These are phyloP conservation scores for Backusella westeae DNA, from an alignment of 192 early-diverging fungal genomes.

Conservation along the genomic window DNA sequence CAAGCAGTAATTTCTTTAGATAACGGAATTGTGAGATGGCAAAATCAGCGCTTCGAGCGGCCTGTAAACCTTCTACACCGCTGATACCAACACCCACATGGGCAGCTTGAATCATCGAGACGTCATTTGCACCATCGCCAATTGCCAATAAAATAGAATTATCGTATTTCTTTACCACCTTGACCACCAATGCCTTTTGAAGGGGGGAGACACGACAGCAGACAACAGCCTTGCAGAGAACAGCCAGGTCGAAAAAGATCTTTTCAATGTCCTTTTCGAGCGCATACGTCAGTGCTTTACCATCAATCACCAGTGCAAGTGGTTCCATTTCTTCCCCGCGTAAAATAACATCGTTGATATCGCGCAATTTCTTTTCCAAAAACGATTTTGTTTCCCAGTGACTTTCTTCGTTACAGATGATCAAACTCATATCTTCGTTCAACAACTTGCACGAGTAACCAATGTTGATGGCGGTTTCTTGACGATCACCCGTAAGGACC, in stretches of 20 bases:
- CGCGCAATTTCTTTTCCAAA: constrained; percentile 82
- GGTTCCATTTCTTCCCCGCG: constrained; percentile 49
- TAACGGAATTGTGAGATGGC: constrained; percentile 96
- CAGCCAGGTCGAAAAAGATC: constrained; percentile 86
- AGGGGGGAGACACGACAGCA: constrained; percentile 98
- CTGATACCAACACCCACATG: constrained; percentile 97
- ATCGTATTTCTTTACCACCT: constrained; percentile 90
- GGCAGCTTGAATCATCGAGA: constrained; percentile 98
- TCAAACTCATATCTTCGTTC: constrained; percentile 93
- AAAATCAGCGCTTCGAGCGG: constrained; percentile 95
- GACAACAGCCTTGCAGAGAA: constrained; percentile 90
- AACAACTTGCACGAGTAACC: constrained; percentile 95
- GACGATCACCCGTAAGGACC: constrained; percentile 96
- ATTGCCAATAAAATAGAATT: constrained; percentile 91
- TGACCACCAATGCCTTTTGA: constrained; percentile 97
- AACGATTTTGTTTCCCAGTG: constrained; percentile 93
- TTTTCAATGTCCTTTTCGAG: constrained; percentile 82
- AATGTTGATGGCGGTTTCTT: constrained; percentile 99
- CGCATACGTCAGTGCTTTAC: constrained; percentile 88
- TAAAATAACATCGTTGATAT: constrained; percentile 60
- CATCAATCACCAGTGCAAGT: constrained; percentile 95
- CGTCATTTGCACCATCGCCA: constrained; percentile 99
- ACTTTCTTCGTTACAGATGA: constrained; percentile 90
- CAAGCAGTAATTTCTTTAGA: constrained; percentile 90
- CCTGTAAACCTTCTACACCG: constrained; percentile 95